These are phyloP conservation scores for Lichenothelia convexa DNA, from an alignment of 495 filamentous ascomycete genomes.

Conservation along the genomic window DNA sequence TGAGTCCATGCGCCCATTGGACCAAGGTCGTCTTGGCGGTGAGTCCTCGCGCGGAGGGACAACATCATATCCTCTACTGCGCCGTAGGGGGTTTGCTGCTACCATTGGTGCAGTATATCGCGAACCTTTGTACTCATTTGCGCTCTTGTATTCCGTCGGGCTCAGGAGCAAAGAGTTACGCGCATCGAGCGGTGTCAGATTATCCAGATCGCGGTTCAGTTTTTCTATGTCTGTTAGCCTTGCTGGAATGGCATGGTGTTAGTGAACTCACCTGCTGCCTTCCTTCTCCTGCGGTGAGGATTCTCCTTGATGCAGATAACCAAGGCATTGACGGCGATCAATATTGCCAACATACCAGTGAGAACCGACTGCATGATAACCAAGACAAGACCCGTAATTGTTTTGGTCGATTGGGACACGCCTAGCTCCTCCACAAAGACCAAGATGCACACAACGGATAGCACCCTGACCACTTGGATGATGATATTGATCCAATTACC, in stretches of 20 bases:
- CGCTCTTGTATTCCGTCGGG: slow-evolving; percentile 17
- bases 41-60: no score
- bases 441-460: slow-evolving; percentile 76
- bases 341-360: slow-evolving; percentile 66
- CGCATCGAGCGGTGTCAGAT: slow-evolving; percentile 74
- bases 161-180: slow-evolving; percentile 74
- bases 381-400: slow-evolving; percentile 72
- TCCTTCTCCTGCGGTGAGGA: slow-evolving; percentile 67
- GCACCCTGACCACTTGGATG: slow-evolving; percentile 85
- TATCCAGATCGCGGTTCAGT: slow-evolving; percentile 61
- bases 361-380: slow-evolving; percentile 77
- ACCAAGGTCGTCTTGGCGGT: no score
- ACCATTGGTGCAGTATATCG: no score
- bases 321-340: slow-evolving; percentile 80
- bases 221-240: slow-evolving; percentile 38
- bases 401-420: slow-evolving; percentile 86
- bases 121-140: no score
- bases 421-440: slow-evolving; percentile 89
- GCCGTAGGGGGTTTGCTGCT: no score
- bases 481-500: slow-evolving; percentile 85
- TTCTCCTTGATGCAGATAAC: slow-evolving; percentile 69
- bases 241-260: neutral
- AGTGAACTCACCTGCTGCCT: slow-evolving; percentile 56
- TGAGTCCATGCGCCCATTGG: no score
- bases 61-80: no score